phyloP scores from a whole-genome alignment of 371 early-diverging fungal genomes.

The Rhizopus microsporus region DNA sequence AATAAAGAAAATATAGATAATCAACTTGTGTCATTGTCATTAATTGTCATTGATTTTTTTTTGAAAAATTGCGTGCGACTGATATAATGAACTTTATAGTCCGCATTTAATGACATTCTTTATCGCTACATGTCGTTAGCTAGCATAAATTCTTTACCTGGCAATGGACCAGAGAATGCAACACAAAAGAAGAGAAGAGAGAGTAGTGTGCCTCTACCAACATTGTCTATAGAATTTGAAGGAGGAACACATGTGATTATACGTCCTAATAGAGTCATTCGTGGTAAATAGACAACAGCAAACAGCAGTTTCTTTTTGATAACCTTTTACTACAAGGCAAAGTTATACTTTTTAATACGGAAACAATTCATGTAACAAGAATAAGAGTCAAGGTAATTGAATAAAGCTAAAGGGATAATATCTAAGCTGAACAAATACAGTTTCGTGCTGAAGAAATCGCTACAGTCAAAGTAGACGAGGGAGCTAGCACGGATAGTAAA shows the following conservation, averaged over 20 bases:
- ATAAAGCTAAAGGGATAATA: neutral
- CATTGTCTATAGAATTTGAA: constrained; percentile 37
- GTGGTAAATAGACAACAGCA: constrained; percentile 27
- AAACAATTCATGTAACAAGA: constrained; percentile 41
- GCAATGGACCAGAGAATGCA: no score
- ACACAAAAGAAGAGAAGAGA: neutral
- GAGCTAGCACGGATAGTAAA: constrained; percentile 27
- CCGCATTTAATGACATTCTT: no score
- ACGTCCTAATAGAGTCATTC: constrained; percentile 41
- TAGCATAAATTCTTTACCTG: no score
- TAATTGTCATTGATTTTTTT: no score
- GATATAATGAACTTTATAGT: no score
- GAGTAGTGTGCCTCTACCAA: neutral
- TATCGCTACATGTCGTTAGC: no score
- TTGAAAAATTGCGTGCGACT: no score
- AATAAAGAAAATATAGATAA: no score
- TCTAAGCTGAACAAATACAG: constrained; percentile 14
- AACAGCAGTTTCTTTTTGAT: neutral
- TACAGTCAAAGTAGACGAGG: constrained; percentile 49
- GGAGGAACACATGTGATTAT: constrained; percentile 43
- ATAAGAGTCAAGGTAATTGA: constrained; percentile 42
- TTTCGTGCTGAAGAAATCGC: constrained; percentile 55
- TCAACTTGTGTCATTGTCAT: no score
- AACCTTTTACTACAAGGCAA: constrained; percentile 14
- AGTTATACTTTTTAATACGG: constrained; percentile 35